phyloP scores from a whole-genome alignment of 208 protist genomes.

The Acanthamoeba lenticulata region DNA sequence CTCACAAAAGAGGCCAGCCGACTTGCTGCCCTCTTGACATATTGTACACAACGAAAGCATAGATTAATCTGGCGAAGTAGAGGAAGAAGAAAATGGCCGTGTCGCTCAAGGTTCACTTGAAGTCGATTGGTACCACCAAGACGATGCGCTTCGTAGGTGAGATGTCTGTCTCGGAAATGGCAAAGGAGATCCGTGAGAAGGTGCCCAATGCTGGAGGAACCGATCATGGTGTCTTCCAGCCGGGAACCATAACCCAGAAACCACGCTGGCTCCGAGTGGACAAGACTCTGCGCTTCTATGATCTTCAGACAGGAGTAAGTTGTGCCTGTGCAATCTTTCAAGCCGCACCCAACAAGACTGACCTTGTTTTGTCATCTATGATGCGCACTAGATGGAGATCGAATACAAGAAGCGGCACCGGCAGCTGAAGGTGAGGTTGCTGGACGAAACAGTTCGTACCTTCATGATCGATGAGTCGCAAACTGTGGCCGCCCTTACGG shows the following conservation, averaged over 20 bases:
- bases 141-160: constrained; percentile 47
- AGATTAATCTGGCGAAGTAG: too few relatives aligned
- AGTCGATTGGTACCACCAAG: constrained; percentile 54
- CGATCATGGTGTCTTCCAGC: constrained; percentile 69
- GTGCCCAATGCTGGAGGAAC: constrained; percentile 36
- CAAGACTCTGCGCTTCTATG: constrained; percentile 84
- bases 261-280: constrained; percentile 79
- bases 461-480: constrained; percentile 8
- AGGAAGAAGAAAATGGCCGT: constrained; percentile 59
- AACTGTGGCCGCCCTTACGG: neutral
- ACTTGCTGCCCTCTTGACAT: neutral
- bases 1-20: too few relatives aligned
- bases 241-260: constrained; percentile 38
- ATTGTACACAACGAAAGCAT: too few relatives aligned
- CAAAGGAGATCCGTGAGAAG: constrained; percentile 67
- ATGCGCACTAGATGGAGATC: neutral
- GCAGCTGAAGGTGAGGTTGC: constrained; percentile 80
- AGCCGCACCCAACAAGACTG: neutral
- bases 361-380: neutral
- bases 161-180: constrained; percentile 59
- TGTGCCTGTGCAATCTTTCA: too few relatives aligned
- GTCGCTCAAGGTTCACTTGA: constrained; percentile 57
- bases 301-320: constrained; percentile 78
- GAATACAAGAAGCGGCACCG: constrained; percentile 86
- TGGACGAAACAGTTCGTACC: constrained; percentile 54